Evolutionary conservation across 2,329 filamentous ascomycete species (phyloP), one percentile per base, ranked within the genome.

Genomic region (Beauveria varroae): DNA sequence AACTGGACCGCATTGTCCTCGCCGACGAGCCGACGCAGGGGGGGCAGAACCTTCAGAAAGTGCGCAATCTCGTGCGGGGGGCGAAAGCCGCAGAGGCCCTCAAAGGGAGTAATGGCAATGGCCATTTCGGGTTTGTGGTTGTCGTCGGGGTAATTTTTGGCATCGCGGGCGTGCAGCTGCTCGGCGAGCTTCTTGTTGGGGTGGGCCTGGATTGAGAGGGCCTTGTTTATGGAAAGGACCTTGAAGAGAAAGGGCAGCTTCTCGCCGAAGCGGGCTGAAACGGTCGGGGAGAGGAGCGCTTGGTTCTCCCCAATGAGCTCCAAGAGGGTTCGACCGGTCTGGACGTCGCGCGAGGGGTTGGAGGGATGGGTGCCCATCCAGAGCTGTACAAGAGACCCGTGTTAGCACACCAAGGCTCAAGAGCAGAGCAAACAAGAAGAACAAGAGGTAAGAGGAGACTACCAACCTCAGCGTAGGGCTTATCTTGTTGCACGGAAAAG

Each of bases 51-150:
- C 54, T 85, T 77, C 37, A 96, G 80, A 74, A 98, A 98, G 73
- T 96, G 90, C 0, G 86, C 81, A 64, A 98, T 95, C 76, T 99
- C 93, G 5, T 78, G 80, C 24, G 97, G 79, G 0, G 95, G 95
- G 10, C 95, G 86, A 80, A 99, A 99, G 40, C 95, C 95, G 70
- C 95, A 99, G 40, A 99, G 84, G 0, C 95, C 95, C 72, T 98
- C 93, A 67, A 99, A 99, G 0, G 91, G 88, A 1, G 95, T 98
- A 69, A 99, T 88, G 64, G 95, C 95, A 74, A 99, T 96, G 64
- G 95, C 93, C 95, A 99, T 99, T 77, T 99, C 95, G 40, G 95
- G 95, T 78, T 99, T 99, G 81, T 99, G 95, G 78, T 99, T 99
- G 79, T 98, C 93, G 80, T 99, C 92, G 62, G 93, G 95, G 72